These are phyloP conservation scores for Globisporangium rhizosaccharum DNA, from an alignment of 352 stramenopile genomes.

Conservation along the genomic window DNA sequence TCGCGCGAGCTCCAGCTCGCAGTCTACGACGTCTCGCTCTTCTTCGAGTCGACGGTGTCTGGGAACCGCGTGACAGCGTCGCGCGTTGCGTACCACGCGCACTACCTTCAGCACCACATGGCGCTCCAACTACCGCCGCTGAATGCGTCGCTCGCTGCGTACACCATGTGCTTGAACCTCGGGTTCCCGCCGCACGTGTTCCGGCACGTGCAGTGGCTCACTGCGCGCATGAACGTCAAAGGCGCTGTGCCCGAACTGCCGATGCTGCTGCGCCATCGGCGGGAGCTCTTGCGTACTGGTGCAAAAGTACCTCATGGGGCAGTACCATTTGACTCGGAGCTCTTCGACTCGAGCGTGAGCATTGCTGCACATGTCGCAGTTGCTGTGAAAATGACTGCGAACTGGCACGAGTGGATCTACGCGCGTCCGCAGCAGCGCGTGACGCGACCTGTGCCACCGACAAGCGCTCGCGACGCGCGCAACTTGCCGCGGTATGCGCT, in stretches of 20 bases:
- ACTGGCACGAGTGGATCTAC: constrained; percentile 82
- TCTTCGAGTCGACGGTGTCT: constrained; percentile 50
- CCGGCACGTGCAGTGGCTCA: constrained; percentile 66
- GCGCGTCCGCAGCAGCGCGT: constrained; percentile 22
- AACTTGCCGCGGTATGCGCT: constrained; percentile 38
- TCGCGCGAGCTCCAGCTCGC: constrained; percentile 38
- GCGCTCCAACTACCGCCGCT: constrained; percentile 63
- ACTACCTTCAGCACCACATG: constrained; percentile 69
- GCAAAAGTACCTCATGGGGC: background rate
- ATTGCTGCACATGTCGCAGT: constrained; percentile 63
- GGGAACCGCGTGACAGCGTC: constrained; percentile 30
- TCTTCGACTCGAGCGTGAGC: constrained; percentile 38
- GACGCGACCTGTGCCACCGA: constrained; percentile 18
- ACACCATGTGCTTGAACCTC: constrained; percentile 46
- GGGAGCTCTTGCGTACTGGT: no score
- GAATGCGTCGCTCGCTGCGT: constrained; percentile 53
- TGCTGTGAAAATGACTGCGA: constrained; percentile 63
- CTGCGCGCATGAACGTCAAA: constrained; percentile 38
- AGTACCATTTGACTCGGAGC: constrained; percentile 3
- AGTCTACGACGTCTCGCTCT: constrained; percentile 41
- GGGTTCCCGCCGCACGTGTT: constrained; percentile 56
- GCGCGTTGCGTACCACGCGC: constrained; percentile 39
- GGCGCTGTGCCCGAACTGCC: constrained; percentile 35
- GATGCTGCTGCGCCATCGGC: constrained; percentile 14
- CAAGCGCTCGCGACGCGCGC: constrained; percentile 9